These are phyloP conservation scores for Sordariomycetes sp. DNA, from an alignment of 2,329 filamentous ascomycete species.

Conservation along the genomic window DNA sequence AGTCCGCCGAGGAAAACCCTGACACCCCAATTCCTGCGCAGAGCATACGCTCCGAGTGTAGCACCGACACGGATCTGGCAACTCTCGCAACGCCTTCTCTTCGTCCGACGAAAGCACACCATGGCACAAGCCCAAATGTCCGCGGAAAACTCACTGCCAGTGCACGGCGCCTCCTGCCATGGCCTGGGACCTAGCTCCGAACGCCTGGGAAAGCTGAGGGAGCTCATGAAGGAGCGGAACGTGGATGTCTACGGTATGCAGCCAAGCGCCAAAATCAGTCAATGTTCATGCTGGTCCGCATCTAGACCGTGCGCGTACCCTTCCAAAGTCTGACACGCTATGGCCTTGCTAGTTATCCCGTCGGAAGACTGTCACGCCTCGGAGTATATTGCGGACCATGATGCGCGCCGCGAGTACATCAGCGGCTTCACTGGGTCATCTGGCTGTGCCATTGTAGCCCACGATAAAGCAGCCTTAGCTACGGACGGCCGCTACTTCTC, in stretches of 20 bases:
- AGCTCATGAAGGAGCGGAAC: slow-evolving; percentile 75
- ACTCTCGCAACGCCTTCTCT: background rate
- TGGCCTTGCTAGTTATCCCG: slow-evolving; percentile 60
- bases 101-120: background rate
- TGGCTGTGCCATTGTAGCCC: slow-evolving; percentile 79
- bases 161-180: background rate
- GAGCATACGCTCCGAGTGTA: background rate
- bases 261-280: background rate
- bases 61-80: background rate
- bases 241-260: slow-evolving; percentile 70
- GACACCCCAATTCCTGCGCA: background rate
- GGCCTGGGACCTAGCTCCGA: slow-evolving; percentile 42
- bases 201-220: slow-evolving; percentile 62
- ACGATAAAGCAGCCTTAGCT: slow-evolving; percentile 74
- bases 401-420: slow-evolving; percentile 82
- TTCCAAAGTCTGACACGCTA: background rate
- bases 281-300: background rate
- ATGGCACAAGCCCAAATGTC: background rate
- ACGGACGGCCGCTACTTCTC: slow-evolving; percentile 98
- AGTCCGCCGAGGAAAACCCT: background rate
- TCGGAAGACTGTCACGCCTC: slow-evolving; percentile 97
- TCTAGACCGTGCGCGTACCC: background rate
- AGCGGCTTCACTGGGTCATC: slow-evolving; percentile 92
- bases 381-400: slow-evolving; percentile 95
- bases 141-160: background rate